Evolutionary conservation across 1,139 yeast genomes (phyloP), one percentile per base, ranked within the genome.

Genomic region (Zygoascus sp.): DNA sequence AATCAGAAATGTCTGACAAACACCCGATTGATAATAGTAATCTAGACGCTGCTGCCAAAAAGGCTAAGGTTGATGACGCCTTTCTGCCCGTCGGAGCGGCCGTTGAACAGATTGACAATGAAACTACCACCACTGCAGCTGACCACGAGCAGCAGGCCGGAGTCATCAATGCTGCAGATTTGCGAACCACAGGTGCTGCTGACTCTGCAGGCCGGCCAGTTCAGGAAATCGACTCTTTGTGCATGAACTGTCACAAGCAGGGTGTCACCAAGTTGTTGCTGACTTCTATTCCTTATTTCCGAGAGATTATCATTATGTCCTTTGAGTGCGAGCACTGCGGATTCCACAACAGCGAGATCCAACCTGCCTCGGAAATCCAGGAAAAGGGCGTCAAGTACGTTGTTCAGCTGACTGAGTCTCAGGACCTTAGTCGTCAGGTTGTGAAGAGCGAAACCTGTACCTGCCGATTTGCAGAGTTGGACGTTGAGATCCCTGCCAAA

Each of bases 171-270:
- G 54, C 39, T 47, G 59, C 11, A 61, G 63, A 20, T 52, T 63
- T 46, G 53, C 27, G 60, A 25, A 55, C 56, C 9, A 66, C 70
- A 6, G 67, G 69, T 9, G 71, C 89, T 19, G 70, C 72, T 8
- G 96, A 87, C 64, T 83, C 85, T n/a, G 82, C 80, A 62, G 97
- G 96, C n/a, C 95, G 88, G 58, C 95, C 96, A 5, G 95, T 92
- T 16, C 97, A 89, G 66, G 97, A 92, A 65, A 79, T 94, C 54
- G 94, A 90, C 63, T 88, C 97, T 16, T 70, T 90, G 46, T 94
- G 99, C 72, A 90, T 94, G 96, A 87, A 88, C 70, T 94, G 99
- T 67, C 88, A 83, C 56, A 71, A 90, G 58, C 76, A 80, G 50
- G 99, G 99, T 51, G 73, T 74, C 44, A 92, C 98, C 13, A 73